Conservation (phyloP, 306 rosid genomes). For the Pterocarpus macrocarpus region DNA sequence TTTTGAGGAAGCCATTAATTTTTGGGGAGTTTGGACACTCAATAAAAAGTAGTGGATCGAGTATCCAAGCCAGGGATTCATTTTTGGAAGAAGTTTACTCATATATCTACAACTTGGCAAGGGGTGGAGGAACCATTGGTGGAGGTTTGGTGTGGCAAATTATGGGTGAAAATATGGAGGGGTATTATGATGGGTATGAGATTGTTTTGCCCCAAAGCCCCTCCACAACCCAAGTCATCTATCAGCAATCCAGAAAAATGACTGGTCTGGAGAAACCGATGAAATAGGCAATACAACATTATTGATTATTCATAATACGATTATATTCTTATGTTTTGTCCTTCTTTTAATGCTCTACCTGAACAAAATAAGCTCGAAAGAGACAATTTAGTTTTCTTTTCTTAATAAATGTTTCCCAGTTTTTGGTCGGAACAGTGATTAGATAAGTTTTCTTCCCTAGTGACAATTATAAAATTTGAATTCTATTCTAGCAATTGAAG, state of each 20-base stretch:
- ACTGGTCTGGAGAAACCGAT: not conserved
- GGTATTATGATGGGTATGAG: constrained; percentile 51
- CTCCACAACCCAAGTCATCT: constrained; percentile 40
- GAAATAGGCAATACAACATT: not conserved
- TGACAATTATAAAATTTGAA: too few relatives aligned
- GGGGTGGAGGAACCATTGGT: constrained; percentile 29
- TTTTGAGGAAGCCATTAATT: constrained; percentile 54
- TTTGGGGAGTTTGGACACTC: constrained; percentile 55
- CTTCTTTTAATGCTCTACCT: not conserved
- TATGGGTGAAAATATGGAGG: constrained; percentile 50
- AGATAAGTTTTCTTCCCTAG: too few relatives aligned
- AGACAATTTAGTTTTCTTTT: not conserved
- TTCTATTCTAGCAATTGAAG: too few relatives aligned
- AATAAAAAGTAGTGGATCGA: constrained; percentile 39
- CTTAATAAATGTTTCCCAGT: too few relatives aligned
- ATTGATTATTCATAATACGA: too few relatives aligned
- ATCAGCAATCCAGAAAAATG: constrained; percentile 47
- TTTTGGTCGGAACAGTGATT: too few relatives aligned
- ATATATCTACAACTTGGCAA: constrained; percentile 42
- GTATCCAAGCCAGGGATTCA: constrained; percentile 22
- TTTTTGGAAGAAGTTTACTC: constrained; percentile 42
- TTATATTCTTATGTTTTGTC: not conserved
- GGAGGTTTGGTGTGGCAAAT: constrained; percentile 62
- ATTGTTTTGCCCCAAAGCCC: constrained; percentile 49
- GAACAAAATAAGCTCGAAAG: not conserved